Evolutionary conservation across 352 stramenopile species (phyloP).

Genomic region (Peronosclerospora sorghi): DNA sequence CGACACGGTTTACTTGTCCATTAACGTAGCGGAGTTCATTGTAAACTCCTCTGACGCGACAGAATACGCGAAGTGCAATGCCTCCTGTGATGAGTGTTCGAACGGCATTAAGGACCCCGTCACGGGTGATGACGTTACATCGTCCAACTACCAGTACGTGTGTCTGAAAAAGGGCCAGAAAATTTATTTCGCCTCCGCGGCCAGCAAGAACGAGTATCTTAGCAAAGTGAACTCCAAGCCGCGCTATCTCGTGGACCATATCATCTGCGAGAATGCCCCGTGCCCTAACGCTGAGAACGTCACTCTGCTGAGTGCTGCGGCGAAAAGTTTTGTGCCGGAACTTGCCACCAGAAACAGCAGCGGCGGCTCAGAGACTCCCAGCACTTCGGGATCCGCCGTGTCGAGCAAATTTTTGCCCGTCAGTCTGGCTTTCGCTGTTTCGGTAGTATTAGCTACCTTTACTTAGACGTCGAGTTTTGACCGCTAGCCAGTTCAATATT

Average conservation of each 20-base stretch:
- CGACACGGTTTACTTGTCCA: constrained; percentile 55
- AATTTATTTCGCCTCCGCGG: constrained; percentile 67
- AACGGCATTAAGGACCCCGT: constrained; percentile 49
- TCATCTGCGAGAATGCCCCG: constrained; percentile 39
- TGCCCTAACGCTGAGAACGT: constrained; percentile 54
- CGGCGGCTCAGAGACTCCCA: too few species aligned
- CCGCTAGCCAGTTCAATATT: too few species aligned
- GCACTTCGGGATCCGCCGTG: too few species aligned
- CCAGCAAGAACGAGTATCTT: constrained; percentile 49
- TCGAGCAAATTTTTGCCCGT: too few species aligned
- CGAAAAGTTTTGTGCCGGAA: constrained; percentile 20
- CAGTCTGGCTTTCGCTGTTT: too few species aligned
- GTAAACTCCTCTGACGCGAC: constrained; percentile 25
- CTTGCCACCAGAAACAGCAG: constrained; percentile 11
- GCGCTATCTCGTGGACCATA: constrained; percentile 41
- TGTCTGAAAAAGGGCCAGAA: constrained; percentile 72
- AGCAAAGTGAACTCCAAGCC: constrained; percentile 41
- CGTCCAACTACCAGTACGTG: constrained; percentile 55
- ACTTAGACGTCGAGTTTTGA: too few species aligned
- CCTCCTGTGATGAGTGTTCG: constrained; percentile 34
- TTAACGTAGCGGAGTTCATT: constrained; percentile 48
- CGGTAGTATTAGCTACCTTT: too few species aligned
- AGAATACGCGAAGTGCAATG: constrained; percentile 21
- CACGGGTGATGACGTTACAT: constrained; percentile 37
- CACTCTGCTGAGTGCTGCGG: constrained; percentile 35